A percentile compares a stretch with the other conserved stretches of the same genome.
phyloP scores from a whole-genome alignment of 2,329 filamentous ascomycete genomes.

The Macroventuria anomochaeta region DNA sequence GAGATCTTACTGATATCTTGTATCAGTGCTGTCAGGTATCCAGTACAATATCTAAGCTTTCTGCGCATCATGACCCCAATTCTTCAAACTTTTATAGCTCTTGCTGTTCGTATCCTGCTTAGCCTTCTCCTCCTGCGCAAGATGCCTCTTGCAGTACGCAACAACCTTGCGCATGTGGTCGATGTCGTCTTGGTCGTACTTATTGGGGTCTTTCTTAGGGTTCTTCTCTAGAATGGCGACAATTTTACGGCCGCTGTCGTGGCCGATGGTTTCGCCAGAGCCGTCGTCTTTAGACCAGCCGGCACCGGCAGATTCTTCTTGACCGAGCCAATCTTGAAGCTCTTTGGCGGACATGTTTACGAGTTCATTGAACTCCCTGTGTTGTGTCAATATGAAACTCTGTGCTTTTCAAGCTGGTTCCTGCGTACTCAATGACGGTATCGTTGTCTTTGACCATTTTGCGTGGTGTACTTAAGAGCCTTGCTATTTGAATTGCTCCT shows the following conservation, averaged over 20 bases:
- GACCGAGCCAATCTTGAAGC: slow-evolving; percentile 67
- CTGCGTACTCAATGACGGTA: slow-evolving; percentile 56
- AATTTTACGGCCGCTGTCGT: slow-evolving; percentile 68
- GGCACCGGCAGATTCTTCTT: slow-evolving; percentile 62
- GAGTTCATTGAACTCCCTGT: slow-evolving; percentile 68
- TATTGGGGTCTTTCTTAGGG: slow-evolving; percentile 61
- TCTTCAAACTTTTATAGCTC: slow-evolving; percentile 56
- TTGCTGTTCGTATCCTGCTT: slow-evolving; percentile 64
- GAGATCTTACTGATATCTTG: too few species aligned
- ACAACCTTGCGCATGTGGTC: slow-evolving; percentile 69
- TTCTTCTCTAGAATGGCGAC: slow-evolving; percentile 69
- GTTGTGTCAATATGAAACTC: neutral
- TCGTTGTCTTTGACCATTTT: slow-evolving; percentile 61
- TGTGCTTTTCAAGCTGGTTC: neutral
- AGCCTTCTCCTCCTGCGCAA: slow-evolving; percentile 66
- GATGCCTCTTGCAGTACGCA: slow-evolving; percentile 69
- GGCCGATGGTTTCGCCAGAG: slow-evolving; percentile 67
- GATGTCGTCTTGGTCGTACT: slow-evolving; percentile 64
- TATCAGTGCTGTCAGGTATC: too few species aligned
- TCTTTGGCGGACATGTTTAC: slow-evolving; percentile 71
- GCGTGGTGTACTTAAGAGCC: neutral
- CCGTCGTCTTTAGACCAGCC: slow-evolving; percentile 64
- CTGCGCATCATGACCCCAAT: slow-evolving; percentile 47
- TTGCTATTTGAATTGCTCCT: neutral
- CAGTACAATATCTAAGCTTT: slow-evolving; percentile 29